phyloP scores from a whole-genome alignment of 495 filamentous ascomycete genomes.

The Chaetomium cochliodes region DNA sequence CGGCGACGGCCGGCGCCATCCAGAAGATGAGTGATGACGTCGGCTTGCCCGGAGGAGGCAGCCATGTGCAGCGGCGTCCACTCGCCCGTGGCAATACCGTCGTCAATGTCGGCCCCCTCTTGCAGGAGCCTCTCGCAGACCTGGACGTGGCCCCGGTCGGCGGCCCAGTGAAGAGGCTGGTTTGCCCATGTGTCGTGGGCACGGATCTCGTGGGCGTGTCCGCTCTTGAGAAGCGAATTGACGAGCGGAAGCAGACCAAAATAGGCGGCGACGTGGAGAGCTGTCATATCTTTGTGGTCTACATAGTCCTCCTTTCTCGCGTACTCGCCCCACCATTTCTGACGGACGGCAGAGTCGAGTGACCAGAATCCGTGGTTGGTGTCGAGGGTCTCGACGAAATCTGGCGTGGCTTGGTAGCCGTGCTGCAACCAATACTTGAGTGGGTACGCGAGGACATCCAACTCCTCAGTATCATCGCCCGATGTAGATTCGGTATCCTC shows the following conservation, averaged over 20 bases:
- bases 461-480: not conserved
- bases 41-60: not conserved
- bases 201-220: not conserved
- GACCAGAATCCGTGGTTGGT: constrained; percentile 2
- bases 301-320: not conserved
- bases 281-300: not conserved
- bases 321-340: not conserved
- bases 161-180: constrained; percentile 6
- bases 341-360: not conserved
- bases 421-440: constrained; percentile 6
- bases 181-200: constrained; percentile 4
- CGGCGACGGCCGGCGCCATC: not conserved
- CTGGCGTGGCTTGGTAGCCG: not conserved
- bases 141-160: not conserved
- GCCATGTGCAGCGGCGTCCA: constrained; percentile 6
- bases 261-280: not conserved
- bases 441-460: constrained; percentile 2
- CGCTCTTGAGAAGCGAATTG: constrained; percentile 4
- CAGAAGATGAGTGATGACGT: not conserved
- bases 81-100: not conserved
- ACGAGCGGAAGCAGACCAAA: not conserved
- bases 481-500: not conserved
- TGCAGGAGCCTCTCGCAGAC: not conserved
- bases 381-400: constrained; percentile 6
- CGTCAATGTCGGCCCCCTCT: constrained; percentile 2